Percentiles rank a stretch among this genome's conserved stretches.
These are phyloP conservation scores for Cenchrus americanus DNA, from an alignment of 176 grass and related monocot genomes.

Conservation along the genomic window DNA sequence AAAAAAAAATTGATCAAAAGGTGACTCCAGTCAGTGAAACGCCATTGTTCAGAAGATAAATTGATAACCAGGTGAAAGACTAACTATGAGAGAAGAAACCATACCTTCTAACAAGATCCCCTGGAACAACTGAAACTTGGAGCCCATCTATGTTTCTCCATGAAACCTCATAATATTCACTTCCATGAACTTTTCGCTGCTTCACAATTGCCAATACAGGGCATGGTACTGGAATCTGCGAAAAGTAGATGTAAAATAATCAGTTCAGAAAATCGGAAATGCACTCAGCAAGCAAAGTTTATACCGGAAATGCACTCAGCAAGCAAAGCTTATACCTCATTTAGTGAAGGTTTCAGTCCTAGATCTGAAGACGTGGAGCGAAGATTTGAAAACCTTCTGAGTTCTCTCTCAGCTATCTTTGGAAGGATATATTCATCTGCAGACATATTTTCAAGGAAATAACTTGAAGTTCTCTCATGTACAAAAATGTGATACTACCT, in stretches of 20 bases:
- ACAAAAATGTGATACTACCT: slow-evolving; percentile 8
- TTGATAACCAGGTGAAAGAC: background rate
- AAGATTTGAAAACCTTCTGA: slow-evolving; percentile 79
- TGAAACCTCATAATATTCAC: slow-evolving; percentile 82
- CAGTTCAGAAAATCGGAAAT: slow-evolving; percentile 28
- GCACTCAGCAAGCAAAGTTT: slow-evolving; percentile 1
- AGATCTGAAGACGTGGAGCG: slow-evolving; percentile 60
- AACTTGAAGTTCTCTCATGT: background rate
- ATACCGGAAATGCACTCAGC: slow-evolving; percentile 35
- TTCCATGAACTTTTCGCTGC: slow-evolving; percentile 77
- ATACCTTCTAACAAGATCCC: slow-evolving; percentile 76
- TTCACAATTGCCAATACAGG: slow-evolving; percentile 69
- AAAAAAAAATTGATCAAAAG: too few species aligned
- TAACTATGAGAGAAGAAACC: slow-evolving; percentile 15
- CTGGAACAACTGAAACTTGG: slow-evolving; percentile 67
- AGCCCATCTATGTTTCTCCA: slow-evolving; percentile 75
- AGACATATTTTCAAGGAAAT: slow-evolving; percentile 33
- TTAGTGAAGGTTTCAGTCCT: slow-evolving; percentile 46
- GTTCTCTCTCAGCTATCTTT: slow-evolving; percentile 96
- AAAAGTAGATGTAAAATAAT: slow-evolving; percentile 20
- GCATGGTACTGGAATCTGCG: slow-evolving; percentile 82
- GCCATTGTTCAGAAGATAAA: background rate
- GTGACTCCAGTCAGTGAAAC: background rate
- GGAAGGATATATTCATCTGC: slow-evolving; percentile 94
- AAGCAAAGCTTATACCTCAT: slow-evolving; percentile 45